Base-by-base conservation (phyloP, 345 rosid species). In the Euphorbia lathyris region DNA sequence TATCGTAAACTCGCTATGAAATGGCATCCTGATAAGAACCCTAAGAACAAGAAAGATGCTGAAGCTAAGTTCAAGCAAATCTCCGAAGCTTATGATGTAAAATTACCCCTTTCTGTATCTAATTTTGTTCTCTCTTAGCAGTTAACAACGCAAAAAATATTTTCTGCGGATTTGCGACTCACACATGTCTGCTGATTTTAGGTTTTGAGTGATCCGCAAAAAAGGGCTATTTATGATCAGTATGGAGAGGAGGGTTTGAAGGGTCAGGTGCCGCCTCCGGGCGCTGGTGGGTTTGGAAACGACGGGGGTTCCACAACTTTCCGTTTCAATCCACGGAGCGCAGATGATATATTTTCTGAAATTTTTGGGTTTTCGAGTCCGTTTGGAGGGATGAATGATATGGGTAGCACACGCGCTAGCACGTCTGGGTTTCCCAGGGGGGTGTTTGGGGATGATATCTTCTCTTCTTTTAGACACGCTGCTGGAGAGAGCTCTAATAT, bases 1-100 rank as follows among this genome's bases (percentile, higher is more conserved):
- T 89, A 89, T 64, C 87, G 93, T 25, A 91, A 89, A 77, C 91
- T 89, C n/a, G 93, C 96, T 25, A 91, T 91, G 97, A 91, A 87
- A 36, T 89, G 94, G 97, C 97, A 92, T 77, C 95, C 97, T 38
- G 97, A 90, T 58, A 90, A 92, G 82, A 93, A 90, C 83, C 97
- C 93, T 80, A 89, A 74, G 73, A 82, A 68, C 81, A 89, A 91
- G 82, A 91, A 91, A 45, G 96, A 85, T 9, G 96, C 97, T 56
- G 96, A 91, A 74, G 86, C 96, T 72, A 91, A 87, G 80, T 91
- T 91, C 86, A 91, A 89, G 72, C 88, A 91, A 87, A 89, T 89
- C 87, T 89, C 97, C 66, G 97, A 91, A 82, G 97, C 97, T 38
- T 91, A 89, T 79, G 97, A 91, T 76, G 97, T 91, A 85, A 30